Conservation (phyloP, 306 rosid species). For the Crataegus laevigata region DNA sequence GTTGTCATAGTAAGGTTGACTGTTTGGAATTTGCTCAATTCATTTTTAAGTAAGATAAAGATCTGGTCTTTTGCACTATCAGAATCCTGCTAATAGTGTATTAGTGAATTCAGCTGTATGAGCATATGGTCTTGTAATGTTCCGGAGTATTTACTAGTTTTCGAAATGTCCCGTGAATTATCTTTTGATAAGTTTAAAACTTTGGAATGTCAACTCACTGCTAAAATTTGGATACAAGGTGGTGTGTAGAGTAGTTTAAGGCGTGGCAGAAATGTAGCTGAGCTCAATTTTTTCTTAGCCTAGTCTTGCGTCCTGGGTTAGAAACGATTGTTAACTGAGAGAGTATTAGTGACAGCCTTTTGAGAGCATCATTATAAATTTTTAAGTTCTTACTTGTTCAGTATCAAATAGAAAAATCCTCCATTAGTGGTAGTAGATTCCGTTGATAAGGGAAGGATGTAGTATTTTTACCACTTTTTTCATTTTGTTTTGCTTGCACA, state of each 20-base stretch:
- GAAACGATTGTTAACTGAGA: too few species aligned
- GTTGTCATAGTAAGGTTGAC: not conserved
- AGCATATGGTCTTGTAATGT: not conserved
- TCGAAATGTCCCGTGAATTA: not conserved
- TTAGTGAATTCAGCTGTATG: not conserved
- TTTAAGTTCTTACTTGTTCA: not conserved
- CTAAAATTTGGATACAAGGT: not conserved
- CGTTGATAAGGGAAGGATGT: not conserved
- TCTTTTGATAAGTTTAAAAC: not conserved
- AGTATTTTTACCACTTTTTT: not conserved
- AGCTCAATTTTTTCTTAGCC: not conserved
- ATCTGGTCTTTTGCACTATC: not conserved
- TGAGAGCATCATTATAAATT: too few species aligned
- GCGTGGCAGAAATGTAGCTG: not conserved
- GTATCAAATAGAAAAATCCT: not conserved
- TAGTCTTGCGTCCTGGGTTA: not conserved
- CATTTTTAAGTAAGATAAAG: not conserved
- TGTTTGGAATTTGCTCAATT: not conserved
- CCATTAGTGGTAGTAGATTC: not conserved
- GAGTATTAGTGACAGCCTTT: too few species aligned
- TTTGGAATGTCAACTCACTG: not conserved
- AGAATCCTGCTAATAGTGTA: not conserved
- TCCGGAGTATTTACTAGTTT: not conserved
- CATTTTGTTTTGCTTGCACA: conserved; percentile 6
- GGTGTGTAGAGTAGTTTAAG: not conserved